Base-by-base conservation (phyloP, 2,329 filamentous ascomycete species). In the Pestalotiopsis sp. region DNA sequence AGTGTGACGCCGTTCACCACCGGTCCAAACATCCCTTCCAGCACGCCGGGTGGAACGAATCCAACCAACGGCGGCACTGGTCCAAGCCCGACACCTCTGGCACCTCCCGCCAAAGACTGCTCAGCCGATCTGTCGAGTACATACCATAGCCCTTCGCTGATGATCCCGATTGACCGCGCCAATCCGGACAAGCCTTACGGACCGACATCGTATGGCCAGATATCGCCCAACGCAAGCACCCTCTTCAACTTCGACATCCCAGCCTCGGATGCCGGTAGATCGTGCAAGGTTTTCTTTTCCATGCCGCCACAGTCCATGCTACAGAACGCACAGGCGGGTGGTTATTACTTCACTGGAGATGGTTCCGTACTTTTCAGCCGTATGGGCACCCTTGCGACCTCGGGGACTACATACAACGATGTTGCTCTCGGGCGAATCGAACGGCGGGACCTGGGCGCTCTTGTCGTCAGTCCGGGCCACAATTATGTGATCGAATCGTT, bases 231-330 rank as follows among this genome's bases (percentile, higher is more conserved):
- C 67, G 78, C 87, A 63, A 87, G 86, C 11, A 86, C 86, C 13
- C 86, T 92, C 75, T 92, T 91, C 85, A 91, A 91, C 82, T 93
- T 93, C 79, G 89, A 91, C 75, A 87, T 93, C 58, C 87, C 87
- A 1, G 71, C 78, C 4, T 78, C 80, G 4, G 84, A 88, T 73
- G 73, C 81, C 9, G 88, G 87, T 72, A 87, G 88, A 79, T 87
- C 81, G 6, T 93, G 91, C 81, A 86, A 84, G 67, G 81, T 92
- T 9, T 81, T 90, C 68, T 93, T 93, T 85, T 82, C 91, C 45
- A 87, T 92, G 79, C 90, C 90, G 9, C 79, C 87, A 70, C 74
- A 45, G 23, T 27, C 82, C 13, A 79, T 89, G 27, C 85, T 91
- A 14, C 78, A 87, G 77, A 90, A 88, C 2, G 89, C 87, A 0